Evolutionary conservation across 148 eudicot species (phyloP), one percentile per base, ranked within the genome.

Genomic region (Rheum nobile): DNA sequence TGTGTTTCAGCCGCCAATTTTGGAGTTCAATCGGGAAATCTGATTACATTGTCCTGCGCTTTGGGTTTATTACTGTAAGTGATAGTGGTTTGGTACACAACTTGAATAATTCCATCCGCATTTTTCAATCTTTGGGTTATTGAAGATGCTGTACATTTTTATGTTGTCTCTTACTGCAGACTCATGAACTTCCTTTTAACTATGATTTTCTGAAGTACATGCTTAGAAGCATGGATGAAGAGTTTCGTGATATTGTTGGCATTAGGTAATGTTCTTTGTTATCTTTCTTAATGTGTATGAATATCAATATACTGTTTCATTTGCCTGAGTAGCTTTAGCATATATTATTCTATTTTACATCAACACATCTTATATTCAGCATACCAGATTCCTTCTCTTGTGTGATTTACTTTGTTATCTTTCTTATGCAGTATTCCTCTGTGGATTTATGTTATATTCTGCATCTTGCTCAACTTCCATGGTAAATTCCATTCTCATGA

Each of bases 1-100:
- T 91, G 79, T 91, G 94, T 84, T 91, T 91, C 89, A 80, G 88
- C 77, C 91, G 91, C 73, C 94, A 91, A 43, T 89, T 87, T 71
- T 85, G 88, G 89, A 91, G 88, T 83, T 91, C 97, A 3, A 89
- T 91, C 38, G 83, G 75, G 75, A 85, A 83, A 81, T 85, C 88
- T 43, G 97, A 91, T 75, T 91, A 91, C 78, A 77, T 67, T 80
- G 92, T 91, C 76, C 76, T 89, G 77, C 86, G 94, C 37, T 81
- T 83, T 48, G 91, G 91, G 22, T 91, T 91, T 71, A 76, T 91
- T 48, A 83, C 87, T 52, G 94, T 91, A 76, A 86, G 91, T 82
- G 34, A 59, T 28, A 0, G 6, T 59, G 67, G 17, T 72, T 55
- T n/a, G 42, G 48, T 11, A 57, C 34, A 28, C 34, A 59, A 59